phyloP scores from a whole-genome alignment of 1,139 yeast species.

The Sugiyamaella paludigena region DNA sequence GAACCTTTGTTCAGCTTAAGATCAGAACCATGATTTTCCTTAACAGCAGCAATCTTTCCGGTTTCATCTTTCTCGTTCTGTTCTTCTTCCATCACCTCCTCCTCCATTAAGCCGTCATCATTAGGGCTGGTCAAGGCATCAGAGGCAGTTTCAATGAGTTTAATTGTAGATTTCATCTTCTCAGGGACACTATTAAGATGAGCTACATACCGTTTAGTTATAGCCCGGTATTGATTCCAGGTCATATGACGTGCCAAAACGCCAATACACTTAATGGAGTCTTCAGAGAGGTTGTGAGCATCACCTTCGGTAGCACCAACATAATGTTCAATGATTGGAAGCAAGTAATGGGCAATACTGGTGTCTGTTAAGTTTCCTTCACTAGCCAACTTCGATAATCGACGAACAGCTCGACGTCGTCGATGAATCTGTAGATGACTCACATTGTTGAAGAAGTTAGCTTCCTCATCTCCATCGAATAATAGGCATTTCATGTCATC shows the following conservation, averaged over 20 bases:
- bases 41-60: constrained; percentile 13
- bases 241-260: constrained; percentile 56
- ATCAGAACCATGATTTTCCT: constrained; percentile 6
- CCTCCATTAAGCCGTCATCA: constrained; percentile 13
- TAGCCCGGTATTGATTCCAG: constrained; percentile 80
- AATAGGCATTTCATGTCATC: constrained; percentile 67
- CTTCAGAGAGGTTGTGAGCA: constrained; percentile 69
- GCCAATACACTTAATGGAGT: constrained; percentile 65
- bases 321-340: constrained; percentile 84
- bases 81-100: constrained; percentile 15
- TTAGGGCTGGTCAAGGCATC: constrained; percentile 43
- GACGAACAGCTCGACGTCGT: constrained; percentile 76
- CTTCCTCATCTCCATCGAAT: constrained; percentile 72
- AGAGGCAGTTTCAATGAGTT: constrained; percentile 63
- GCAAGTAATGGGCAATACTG: constrained; percentile 71
- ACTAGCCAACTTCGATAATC: constrained; percentile 47
- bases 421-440: constrained; percentile 83
- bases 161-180: constrained; percentile 57
- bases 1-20: background rate
- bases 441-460: constrained; percentile 77
- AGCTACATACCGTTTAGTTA: constrained; percentile 66
- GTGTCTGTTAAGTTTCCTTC: constrained; percentile 46
- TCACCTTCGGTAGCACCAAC: constrained; percentile 53
- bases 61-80: background rate
- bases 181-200: constrained; percentile 53